These are phyloP conservation scores for Daldinia eschscholtzii DNA, from an alignment of 2,329 filamentous ascomycete species.

Conservation along the genomic window DNA sequence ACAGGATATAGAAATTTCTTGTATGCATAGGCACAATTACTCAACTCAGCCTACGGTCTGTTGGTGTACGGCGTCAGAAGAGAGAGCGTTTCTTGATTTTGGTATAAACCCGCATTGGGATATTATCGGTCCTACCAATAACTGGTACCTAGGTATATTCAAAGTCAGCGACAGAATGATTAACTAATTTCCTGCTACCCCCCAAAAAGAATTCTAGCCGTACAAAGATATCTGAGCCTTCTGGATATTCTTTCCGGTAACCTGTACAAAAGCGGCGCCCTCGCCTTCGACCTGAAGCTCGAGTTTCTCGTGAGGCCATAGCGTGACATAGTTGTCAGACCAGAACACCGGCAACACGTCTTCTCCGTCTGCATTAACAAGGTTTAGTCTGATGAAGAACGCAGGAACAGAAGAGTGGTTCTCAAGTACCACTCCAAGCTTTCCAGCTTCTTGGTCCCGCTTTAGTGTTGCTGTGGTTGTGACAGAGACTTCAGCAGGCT, in stretches of 20 bases:
- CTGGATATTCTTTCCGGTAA: constrained; percentile 49
- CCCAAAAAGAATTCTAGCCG: not conserved
- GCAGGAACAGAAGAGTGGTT: constrained; percentile 67
- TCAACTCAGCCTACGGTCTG: not conserved
- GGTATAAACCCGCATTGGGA: not conserved
- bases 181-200: constrained; percentile 1
- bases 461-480: constrained; percentile 29
- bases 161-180: not conserved
- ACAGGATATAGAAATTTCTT: not conserved
- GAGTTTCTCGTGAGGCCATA: constrained; percentile 68
- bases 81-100: not conserved
- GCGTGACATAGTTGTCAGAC: constrained; percentile 73
- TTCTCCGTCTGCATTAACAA: constrained; percentile 59
- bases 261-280: constrained; percentile 46
- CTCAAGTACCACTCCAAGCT: constrained; percentile 58
- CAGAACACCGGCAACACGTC: constrained; percentile 67
- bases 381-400: constrained; percentile 67
- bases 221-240: constrained; percentile 23
- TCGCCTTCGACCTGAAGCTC: constrained; percentile 53
- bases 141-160: not conserved
- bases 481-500: constrained; percentile 55
- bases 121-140: not conserved
- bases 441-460: constrained; percentile 14
- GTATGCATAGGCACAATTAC: not conserved
- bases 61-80: not conserved